Evolutionary conservation across 2,329 filamentous ascomycete species (phyloP), one percentile per base, ranked within the genome.

Genomic region (Calonectria fujianensis): DNA sequence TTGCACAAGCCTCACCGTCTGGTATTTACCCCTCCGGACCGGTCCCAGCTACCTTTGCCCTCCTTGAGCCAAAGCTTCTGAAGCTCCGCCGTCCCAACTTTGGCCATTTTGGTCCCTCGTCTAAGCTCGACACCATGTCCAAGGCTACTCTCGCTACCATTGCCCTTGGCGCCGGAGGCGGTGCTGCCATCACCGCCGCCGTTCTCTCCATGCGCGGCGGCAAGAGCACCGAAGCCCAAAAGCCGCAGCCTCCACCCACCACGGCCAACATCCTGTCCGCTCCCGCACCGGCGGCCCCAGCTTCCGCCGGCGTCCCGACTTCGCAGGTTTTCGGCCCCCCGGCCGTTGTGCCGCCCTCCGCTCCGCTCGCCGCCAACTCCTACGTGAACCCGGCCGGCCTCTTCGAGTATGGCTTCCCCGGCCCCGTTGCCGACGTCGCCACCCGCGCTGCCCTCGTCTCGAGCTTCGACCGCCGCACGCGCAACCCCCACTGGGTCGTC

Each of bases 401-500:
- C 79, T 94, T 96, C 85, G 91, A 96, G 80, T 96, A 96, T 84
- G 94, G 97, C 81, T 98, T 98, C 86, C 96, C 97, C 0, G 97
- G 97, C 73, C 97, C 97, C 39, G 88, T 98, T 50, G 90, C 93
- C 81, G 97, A 99, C 86, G 89, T 98, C 54, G 93, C 96, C 70
- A 90, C 90, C 70, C 93, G 95, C 48, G 88, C 92, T 32, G 94
- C 95, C 41, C 91, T 98, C 69, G 91, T 96, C 78, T 98, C 96
- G 39, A 93, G 94, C 80, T 99, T 94, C 90, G 96, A 99, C 87
- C 95, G 97, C 35, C 93, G 95, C 75, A 94, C 93, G 54, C 93
- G 96, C 83, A 99, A 99, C 86, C 97, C 97, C 37, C 91, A 94
- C 84, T 99, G 96, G 96, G 97, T 96, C 11, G 93, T 94, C 77